Base-by-base conservation (phyloP, 1,284 basidiomycete species). In the Dichomitus squalens region DNA sequence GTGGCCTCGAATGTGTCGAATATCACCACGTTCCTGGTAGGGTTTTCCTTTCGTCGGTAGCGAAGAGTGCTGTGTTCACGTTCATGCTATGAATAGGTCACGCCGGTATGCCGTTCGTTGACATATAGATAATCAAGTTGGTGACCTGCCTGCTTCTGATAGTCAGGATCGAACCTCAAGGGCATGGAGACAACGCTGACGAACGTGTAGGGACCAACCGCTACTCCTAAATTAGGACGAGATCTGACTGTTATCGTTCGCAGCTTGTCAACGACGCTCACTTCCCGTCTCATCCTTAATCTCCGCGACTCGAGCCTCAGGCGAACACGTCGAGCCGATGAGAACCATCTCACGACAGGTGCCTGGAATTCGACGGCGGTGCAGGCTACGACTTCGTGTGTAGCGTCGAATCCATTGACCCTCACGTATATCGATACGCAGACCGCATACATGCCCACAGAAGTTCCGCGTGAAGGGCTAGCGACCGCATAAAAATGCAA, bases 11-110 rank as follows among this genome's bases (percentile, higher is more conserved):
- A 67, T 21, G 47, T 68, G 16, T 47, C 57, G 7, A 70, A 70
- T 49, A 68, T 69, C 23, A 41, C 64, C 34, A 62, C 55, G 4
- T 65, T 68, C 48, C 16, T 68, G 51, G 68, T 70, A 44, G 27
- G 65, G 54, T 3, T n/a, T 31, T 5, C 3, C 33, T 18, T 16
- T 7, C 21, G 14, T 31, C 23, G 14, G 12, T 12, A 3, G 4
- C 44, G 18, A 21, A 33, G 9, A 27, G 29, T 8, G 44, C 8
- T 29, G 6, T 21, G 18, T 29, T 47, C 27, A 47, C 31, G 3
- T 4, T 7, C 2, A 33, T 33, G 11, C 21, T 18, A 5, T 18
- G 23, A 7, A 14, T 29, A 61, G 54, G 36, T 54, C 16, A 61
- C 60, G 12, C 48, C 44, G 7, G 60, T 61, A 35, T 18, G 50